Evolutionary conservation across 441 rosid species (phyloP).

Genomic region (Pelargonium cotyledonis): DNA sequence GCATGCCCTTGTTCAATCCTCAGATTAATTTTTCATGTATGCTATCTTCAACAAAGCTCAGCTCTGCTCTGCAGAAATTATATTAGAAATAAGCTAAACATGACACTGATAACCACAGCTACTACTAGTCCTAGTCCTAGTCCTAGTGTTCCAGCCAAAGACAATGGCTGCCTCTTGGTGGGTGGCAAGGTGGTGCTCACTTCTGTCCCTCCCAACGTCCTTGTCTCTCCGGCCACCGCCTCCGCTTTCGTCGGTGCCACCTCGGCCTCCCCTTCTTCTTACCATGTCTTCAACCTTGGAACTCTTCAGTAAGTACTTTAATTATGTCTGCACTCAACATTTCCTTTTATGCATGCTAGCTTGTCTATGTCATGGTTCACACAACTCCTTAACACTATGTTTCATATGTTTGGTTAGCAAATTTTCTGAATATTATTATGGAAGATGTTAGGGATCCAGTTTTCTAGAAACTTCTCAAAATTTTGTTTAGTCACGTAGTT

Average conservation of each 20-base stretch:
- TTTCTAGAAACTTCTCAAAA: too few relatives aligned
- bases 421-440: too few relatives aligned
- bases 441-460: too few relatives aligned
- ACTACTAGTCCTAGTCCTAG: too few relatives aligned
- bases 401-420: too few relatives aligned
- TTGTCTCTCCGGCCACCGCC: not conserved
- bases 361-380: too few relatives aligned
- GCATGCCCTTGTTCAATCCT: too few relatives aligned
- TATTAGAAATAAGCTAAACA: not conserved
- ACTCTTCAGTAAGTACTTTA: constrained; percentile 8
- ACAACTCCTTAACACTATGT: too few relatives aligned
- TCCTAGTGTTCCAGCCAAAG: constrained; percentile 15
- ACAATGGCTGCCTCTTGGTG: constrained; percentile 13
- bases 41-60: too few relatives aligned
- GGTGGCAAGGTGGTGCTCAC: constrained; percentile 12
- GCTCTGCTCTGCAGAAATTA: too few relatives aligned
- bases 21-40: too few relatives aligned
- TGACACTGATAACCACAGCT: not conserved
- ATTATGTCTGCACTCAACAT: constrained; percentile 3
- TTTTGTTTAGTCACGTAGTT: too few relatives aligned
- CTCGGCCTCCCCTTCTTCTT: not conserved
- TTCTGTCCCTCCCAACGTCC: constrained; percentile 10
- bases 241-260: constrained; percentile 15
- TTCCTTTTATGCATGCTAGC: not conserved
- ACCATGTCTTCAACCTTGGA: constrained; percentile 18